Base-by-base conservation (phyloP, 2,329 filamentous ascomycete genomes). In the Scedosporium boydii region DNA sequence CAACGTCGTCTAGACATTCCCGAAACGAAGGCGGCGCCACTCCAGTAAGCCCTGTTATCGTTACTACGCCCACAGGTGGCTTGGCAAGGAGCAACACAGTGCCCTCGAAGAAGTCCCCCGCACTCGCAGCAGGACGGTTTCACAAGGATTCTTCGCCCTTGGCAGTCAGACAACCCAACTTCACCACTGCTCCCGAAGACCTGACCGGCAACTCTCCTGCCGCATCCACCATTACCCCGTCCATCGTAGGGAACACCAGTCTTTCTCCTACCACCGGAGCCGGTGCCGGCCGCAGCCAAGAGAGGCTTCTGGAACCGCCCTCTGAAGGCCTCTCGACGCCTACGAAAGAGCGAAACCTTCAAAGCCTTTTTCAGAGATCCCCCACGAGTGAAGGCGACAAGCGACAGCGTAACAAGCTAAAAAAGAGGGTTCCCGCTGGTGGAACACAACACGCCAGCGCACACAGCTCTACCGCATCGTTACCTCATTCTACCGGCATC, bases 1-100 rank as follows among this genome's bases (percentile, higher is more conserved):
- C 95, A 3, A 90, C 92, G 0, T 96, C 93, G 3, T 98, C 95
- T n/a, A 86, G 87, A 67, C 87, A 91, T 67, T 96, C 93, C 4
- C 60, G 60, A 46, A 61, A 88, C 64, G 82, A 87, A 64, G 93
- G 92, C 64, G 81, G 84, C 27, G 85, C 87, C 6, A 91, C 86
- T 61, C 90, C 91, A 0, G 84, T 81, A 60, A 89, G 84, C 65
- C 86, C 86, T 12, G 79, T 79, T 4, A 73, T 81, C 62, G 76
- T 76, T 3, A 73, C 80, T 27, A 81, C 83, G 1, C 81, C 87
- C 0, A 82, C 82, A 1, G 79, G 85, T 56, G 78, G 81, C 16
- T 71, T 87, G 18, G 78, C 75, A 48, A 80, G 84, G 63, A 97
- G 93, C 76, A 98, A 98, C 71, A 99, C 95, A 3, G 81, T 98